Evolutionary conservation across 1,284 basidiomycete species (phyloP), one percentile per base, ranked within the genome.

Genomic region (Pholiota adiposa): DNA sequence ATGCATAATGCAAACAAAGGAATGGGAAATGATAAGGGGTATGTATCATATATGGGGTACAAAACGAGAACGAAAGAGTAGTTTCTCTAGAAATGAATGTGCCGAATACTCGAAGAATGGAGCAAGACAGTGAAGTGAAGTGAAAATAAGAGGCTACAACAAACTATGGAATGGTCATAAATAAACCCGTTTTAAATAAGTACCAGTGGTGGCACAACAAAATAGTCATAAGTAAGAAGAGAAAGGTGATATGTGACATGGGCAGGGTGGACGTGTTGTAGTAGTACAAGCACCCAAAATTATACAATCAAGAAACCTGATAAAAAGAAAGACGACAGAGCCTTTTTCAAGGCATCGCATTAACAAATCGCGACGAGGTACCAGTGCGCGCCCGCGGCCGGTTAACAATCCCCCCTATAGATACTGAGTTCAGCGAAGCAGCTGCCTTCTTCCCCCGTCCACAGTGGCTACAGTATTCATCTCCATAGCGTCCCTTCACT

Each of bases 181-280:
- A 62, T 59, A 54, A 44, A 50, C 5, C 53, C 56, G 50, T 49
- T 54, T 36, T 16, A 38, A 38, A 16, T 7, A 16, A 50, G 59
- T 41, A 55, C 40, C 49, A 61, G 54, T 54, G 97, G 49, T 95
- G 94, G 62, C 98, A 88, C 50, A 95, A 88, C 73, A 98, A 96
- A 65, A 96, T 95, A 76, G 98, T 97, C 60, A 98, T 87, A 75
- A 96, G 98, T 70, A 98, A 87, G 67, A 98, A 79, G 98, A 67
- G 91, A 88, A 63, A 98, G 96, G 92, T 74, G 97, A 97, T 8
- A 52, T 36, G 50, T 46, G 23, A 27, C 44, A 46, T 29, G 25
- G 21, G 27, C 18, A 55, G 44, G 14, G 21, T n/a, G 31, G 34
- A 46, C n/a, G 41, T 38, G 18, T 54, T 54, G 40, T 31, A 56